A percentile compares a stretch with the other conserved stretches of the same genome.
Evolutionary conservation across 257 asterid genomes (phyloP).

Genomic region (Capsicum rhomboideum): DNA sequence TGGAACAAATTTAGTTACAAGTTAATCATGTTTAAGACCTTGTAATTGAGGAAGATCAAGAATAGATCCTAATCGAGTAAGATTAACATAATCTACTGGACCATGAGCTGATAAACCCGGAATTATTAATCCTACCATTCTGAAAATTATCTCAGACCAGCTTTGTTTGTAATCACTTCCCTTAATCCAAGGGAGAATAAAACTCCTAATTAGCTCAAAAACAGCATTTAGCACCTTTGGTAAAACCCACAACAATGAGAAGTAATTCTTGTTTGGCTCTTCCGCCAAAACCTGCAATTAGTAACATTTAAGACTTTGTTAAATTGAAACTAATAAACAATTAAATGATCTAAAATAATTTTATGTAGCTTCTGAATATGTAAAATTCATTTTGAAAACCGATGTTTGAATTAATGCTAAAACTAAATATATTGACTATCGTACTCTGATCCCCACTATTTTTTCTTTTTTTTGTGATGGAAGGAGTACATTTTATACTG

Average conservation of each 20-base stretch:
- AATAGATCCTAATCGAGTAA: slow-evolving; percentile 37
- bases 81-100: slow-evolving; percentile 53
- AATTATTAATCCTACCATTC: slow-evolving; percentile 27
- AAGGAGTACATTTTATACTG: too few species aligned
- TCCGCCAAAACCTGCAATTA: slow-evolving; percentile 50
- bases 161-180: slow-evolving; percentile 50
- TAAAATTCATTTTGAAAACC: background rate
- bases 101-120: slow-evolving; percentile 53
- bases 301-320: background rate
- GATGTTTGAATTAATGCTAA: background rate
- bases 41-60: slow-evolving; percentile 1
- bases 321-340: background rate
- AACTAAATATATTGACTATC: background rate
- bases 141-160: slow-evolving; percentile 27
- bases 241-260: slow-evolving; percentile 31
- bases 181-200: slow-evolving; percentile 30
- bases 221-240: slow-evolving; percentile 45
- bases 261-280: slow-evolving; percentile 74
- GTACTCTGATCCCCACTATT: background rate
- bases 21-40: slow-evolving; percentile 6
- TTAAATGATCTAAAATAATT: background rate
- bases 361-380: background rate
- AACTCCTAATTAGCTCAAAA: slow-evolving; percentile 50
- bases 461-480: background rate
- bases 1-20: background rate